Base-by-base conservation (phyloP, 192 early-diverging fungal genomes). In the Coemansia sp. region DNA sequence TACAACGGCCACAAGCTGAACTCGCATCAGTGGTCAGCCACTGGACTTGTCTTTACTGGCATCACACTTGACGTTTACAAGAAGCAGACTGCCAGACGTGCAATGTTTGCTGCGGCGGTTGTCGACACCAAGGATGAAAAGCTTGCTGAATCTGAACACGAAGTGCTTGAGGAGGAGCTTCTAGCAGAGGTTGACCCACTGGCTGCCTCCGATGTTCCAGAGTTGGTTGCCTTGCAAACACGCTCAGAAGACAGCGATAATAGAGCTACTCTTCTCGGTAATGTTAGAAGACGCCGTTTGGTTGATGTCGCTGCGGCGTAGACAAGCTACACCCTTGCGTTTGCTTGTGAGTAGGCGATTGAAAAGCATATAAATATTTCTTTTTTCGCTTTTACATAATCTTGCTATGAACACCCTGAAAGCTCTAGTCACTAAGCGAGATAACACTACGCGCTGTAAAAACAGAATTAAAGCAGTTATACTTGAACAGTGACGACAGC, bases 31-130 rank as follows among this genome's bases (percentile, higher is more conserved):
- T 99, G 96, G 97, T 61, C 65, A 14, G 88, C 91, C 20, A 91
- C 97, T 27, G 85, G 71, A 4, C 63, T 96, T 9, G 97, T 99
- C 25, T 99, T 99, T 84, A 66, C 82, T 5, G 95, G 94, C 17
- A 90, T 93, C 63, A 87, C 88, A 30, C 79, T 93, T 17, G 92
- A 93, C 66, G 88, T 89, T 0, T 91, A 87, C 68, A 85, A 87
- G 63, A 91, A 91, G 74, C 86, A 87, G 23, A 27, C 63, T 2
- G 77, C 84, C 52, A 88, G 84, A 62, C 64, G 53, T 64, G 29
- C 53, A 0, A 54, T 51, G 25, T 6, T 58, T n/a, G 25, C 59
- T 5, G 17, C 29, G 27, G 69, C 55, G 33, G 56, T 24, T 22
- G 63, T 31, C 22, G 27, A 24, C 9, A 55, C 1, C 21, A 29